Base-by-base conservation (phyloP, 371 early-diverging fungal genomes). In the Paraphysoderma sedebokerense region DNA sequence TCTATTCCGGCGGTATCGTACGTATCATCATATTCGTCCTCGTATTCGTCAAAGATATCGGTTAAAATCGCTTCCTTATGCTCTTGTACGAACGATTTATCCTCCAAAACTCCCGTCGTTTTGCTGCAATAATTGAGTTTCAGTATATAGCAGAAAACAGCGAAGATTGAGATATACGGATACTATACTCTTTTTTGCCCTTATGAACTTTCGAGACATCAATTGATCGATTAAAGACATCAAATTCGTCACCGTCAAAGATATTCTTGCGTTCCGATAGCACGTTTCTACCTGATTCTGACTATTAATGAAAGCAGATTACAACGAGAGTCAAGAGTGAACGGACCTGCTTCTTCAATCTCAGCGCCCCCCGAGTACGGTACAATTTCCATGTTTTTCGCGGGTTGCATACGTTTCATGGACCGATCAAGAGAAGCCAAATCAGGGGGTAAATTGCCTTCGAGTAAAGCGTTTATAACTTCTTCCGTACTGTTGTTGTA, bases 231-330 rank as follows among this genome's bases (percentile, higher is more conserved):
- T 68, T 59, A 61, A 90, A 85, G 11, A 91, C 68, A 56, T 92
- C 92, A 64, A 89, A 88, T 48, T 84, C 86, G 56, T 92, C 92
- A 46, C 85, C 82, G 54, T 92, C 91, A 58, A 85, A 89, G 13
- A 91, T 69, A 48, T 92, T 92, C 26, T 68, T 67, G 23, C 91
- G 77, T 11, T 52, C 54, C 4, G 66, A 54, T 22, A 91, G 62
- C 1, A 79, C 51, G 5, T 38, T n/a, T 11, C 36, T 26, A 8
- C 26, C 24, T 4, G 11, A 2, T 50, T 13, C 2, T 17, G 9
- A 2, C 3, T 5, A 28, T 1, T 8, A 30, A 26, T 44, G 23
- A 52, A 54, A 3, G 44, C 44, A n/a, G n/a, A 11, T 44, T 33
- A 46, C 39, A 13, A 47, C 17, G 11, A 31, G 52, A 36, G 23